Conservation (phyloP, 1,284 basidiomycete species). For the Boletus semigastroideus region DNA sequence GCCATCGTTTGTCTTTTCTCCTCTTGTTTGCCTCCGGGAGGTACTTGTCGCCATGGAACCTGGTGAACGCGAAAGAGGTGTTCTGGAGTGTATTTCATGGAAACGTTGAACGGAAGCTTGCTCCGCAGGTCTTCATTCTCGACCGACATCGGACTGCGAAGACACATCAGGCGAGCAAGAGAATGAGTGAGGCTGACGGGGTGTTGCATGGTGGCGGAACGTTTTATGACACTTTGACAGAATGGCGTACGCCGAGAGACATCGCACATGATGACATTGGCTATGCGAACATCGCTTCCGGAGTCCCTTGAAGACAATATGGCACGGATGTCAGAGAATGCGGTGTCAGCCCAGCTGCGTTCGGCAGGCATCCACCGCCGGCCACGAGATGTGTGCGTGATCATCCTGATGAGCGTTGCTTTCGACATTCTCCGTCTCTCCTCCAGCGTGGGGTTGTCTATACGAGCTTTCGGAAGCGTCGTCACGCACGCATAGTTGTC, state of each 20-base stretch:
- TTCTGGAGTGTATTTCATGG: conserved; percentile 20
- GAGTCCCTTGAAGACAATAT: conserved; percentile 22
- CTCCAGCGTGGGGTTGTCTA: conserved; percentile 12
- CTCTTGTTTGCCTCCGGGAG: neutral
- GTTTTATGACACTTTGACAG: conserved; percentile 1
- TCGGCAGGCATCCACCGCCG: conserved; percentile 22
- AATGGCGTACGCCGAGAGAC: conserved; percentile 7
- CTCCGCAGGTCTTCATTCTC: neutral
- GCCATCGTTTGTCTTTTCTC: conserved; percentile 7
- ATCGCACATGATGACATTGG: conserved; percentile 29
- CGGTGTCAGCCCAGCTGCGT: conserved; percentile 20
- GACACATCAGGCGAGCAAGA: neutral
- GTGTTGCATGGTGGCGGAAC: conserved; percentile 16
- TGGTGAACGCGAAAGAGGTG: conserved; percentile 22
- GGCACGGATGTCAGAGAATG: conserved; percentile 18
- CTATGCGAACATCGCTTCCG: neutral
- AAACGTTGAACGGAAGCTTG: conserved; percentile 22
- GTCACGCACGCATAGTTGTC: conserved; percentile 30
- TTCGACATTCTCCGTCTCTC: conserved; percentile 23
- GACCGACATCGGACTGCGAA: conserved; percentile 17
- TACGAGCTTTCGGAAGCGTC: conserved; percentile 19
- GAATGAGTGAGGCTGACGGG: conserved; percentile 15
- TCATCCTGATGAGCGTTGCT: conserved; percentile 15
- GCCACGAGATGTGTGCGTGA: conserved; percentile 17
- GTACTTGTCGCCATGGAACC: conserved; percentile 9